phyloP scores from a whole-genome alignment of 2,329 filamentous ascomycete genomes.

The Ceratocystis huliohia region DNA sequence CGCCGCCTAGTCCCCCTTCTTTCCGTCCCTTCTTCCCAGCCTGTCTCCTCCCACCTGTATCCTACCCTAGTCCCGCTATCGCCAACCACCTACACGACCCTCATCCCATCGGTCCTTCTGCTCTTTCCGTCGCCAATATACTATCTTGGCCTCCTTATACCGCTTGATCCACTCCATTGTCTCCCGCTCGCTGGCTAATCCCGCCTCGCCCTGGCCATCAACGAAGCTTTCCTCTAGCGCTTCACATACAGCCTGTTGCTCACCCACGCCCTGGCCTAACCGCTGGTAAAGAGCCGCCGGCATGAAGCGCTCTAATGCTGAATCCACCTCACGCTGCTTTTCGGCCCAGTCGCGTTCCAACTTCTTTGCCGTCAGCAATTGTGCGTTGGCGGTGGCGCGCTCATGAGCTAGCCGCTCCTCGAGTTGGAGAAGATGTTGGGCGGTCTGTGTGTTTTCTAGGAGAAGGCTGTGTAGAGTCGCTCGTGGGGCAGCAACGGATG shows the following conservation, averaged over 20 bases:
- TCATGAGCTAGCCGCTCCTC: constrained; percentile 46
- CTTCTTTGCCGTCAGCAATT: constrained; percentile 69
- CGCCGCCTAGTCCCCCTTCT: not conserved
- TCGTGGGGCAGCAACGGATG: constrained; percentile 55
- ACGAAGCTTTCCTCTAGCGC: constrained; percentile 90
- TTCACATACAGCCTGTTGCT: constrained; percentile 68
- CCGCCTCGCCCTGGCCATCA: constrained; percentile 38
- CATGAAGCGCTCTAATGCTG: constrained; percentile 69
- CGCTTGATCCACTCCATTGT: constrained; percentile 70
- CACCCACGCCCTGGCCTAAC: constrained; percentile 60
- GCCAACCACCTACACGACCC: constrained; percentile 86
- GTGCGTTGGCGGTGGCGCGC: constrained; percentile 62
- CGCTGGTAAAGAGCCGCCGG: constrained; percentile 77
- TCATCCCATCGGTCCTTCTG: constrained; percentile 92
- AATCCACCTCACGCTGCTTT: constrained; percentile 81
- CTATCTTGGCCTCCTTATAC: constrained; percentile 66
- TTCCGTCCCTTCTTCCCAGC: not conserved
- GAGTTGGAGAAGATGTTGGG: constrained; percentile 47
- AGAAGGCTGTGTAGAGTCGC: constrained; percentile 52
- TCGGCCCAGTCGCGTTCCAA: constrained; percentile 86
- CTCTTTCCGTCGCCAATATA: constrained; percentile 70
- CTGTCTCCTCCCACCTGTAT: not conserved
- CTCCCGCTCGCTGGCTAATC: constrained; percentile 61
- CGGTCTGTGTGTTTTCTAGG: constrained; percentile 57
- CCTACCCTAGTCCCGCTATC: constrained; percentile 32